These are phyloP conservation scores for Globisporangium ultimum DNA, from an alignment of 352 stramenopile species.

Conservation along the genomic window DNA sequence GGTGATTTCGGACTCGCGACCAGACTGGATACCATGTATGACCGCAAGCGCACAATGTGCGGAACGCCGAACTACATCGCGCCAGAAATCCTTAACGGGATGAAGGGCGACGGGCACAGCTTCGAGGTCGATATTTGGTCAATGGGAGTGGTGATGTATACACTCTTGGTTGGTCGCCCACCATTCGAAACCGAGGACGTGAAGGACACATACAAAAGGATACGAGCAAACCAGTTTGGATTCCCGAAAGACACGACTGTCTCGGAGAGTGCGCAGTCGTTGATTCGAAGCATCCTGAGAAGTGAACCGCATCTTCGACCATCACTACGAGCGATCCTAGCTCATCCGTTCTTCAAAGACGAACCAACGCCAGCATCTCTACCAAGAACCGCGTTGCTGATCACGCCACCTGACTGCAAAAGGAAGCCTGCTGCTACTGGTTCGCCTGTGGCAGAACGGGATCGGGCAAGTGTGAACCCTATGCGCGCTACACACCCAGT, in stretches of 20 bases:
- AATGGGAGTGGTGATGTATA: slow-evolving; percentile 97
- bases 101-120: slow-evolving; percentile 90
- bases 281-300: slow-evolving; percentile 74
- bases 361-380: slow-evolving; percentile 53
- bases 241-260: slow-evolving; percentile 91
- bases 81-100: slow-evolving; percentile 90
- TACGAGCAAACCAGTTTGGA: slow-evolving; percentile 94
- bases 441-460: not conserved
- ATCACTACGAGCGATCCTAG: slow-evolving; percentile 72
- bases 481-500: slow-evolving; percentile 19
- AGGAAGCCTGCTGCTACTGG: slow-evolving; percentile 6
- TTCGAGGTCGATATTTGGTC: slow-evolving; percentile 99
- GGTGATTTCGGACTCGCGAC: slow-evolving; percentile 95
- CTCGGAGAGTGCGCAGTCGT: slow-evolving; percentile 66
- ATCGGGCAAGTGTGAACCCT: slow-evolving; percentile 10
- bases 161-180: slow-evolving; percentile 94
- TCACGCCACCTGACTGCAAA: slow-evolving; percentile 69
- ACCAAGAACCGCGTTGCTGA: slow-evolving; percentile 56
- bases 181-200: slow-evolving; percentile 98
- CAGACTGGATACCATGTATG: slow-evolving; percentile 74
- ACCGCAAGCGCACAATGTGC: slow-evolving; percentile 96
- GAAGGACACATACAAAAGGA: slow-evolving; percentile 98
- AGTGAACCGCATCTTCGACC: slow-evolving; percentile 67
- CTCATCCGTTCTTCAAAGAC: slow-evolving; percentile 73
- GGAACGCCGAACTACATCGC: slow-evolving; percentile 94